These are phyloP conservation scores for Ogataea zsoltii DNA, from an alignment of 805 yeast species.

Conservation along the genomic window DNA sequence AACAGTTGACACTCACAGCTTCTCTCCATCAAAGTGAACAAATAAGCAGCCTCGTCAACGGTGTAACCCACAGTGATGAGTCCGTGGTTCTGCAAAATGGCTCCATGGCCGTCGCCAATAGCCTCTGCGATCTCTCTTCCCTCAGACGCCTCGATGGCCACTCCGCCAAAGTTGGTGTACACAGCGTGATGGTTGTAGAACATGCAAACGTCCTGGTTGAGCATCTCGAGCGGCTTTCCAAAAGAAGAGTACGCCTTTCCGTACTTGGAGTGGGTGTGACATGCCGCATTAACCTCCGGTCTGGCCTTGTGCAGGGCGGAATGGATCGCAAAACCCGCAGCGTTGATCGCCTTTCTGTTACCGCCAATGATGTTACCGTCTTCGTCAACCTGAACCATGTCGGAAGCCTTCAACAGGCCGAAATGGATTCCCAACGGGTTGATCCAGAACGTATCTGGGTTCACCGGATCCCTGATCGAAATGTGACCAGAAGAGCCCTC, in stretches of 20 bases:
- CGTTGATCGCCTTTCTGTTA: slow-evolving; percentile 48
- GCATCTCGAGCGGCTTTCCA: slow-evolving; percentile 71
- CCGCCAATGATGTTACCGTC: slow-evolving; percentile 67
- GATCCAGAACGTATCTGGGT: slow-evolving; percentile 83
- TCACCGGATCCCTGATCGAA: slow-evolving; percentile 80
- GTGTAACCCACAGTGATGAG: slow-evolving; percentile 68
- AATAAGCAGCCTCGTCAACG: slow-evolving; percentile 73
- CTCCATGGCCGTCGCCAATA: slow-evolving; percentile 56
- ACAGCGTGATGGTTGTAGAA: slow-evolving; percentile 69
- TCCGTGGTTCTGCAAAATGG: slow-evolving; percentile 73
- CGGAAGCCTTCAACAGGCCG: slow-evolving; percentile 56
- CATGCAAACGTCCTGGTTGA: slow-evolving; percentile 74
- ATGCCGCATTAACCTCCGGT: slow-evolving; percentile 71
- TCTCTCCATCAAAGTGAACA: slow-evolving; percentile 63
- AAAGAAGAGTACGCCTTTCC: slow-evolving; percentile 69
- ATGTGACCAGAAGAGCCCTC: slow-evolving; percentile 89
- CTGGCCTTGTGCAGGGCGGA: slow-evolving; percentile 66
- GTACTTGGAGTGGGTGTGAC: slow-evolving; percentile 65
- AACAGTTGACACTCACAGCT: slow-evolving; percentile 65
- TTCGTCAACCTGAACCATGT: slow-evolving; percentile 64
- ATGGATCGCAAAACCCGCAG: slow-evolving; percentile 72
- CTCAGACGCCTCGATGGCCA: slow-evolving; percentile 66
- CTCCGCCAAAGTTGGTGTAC: slow-evolving; percentile 73
- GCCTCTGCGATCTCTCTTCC: slow-evolving; percentile 63
- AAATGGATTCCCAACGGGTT: slow-evolving; percentile 86